Evolutionary conservation across 1,139 yeast species (phyloP), one percentile per base, ranked within the genome.

Genomic region (Diutina ranongensis): DNA sequence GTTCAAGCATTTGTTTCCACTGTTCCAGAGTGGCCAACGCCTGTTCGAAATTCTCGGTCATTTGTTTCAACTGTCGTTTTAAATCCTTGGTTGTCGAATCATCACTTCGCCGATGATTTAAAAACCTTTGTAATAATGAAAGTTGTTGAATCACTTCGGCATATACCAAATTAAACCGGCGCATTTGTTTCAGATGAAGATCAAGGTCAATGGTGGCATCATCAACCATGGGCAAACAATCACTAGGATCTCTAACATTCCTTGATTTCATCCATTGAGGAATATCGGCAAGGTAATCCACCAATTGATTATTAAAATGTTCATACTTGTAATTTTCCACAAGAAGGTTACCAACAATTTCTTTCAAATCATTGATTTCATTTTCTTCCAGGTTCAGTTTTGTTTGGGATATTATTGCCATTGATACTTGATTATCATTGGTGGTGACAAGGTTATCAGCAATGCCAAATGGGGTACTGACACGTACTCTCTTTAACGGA

Each of bases 111-210:
- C 40, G n/a, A 12, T 15, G 40, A 21, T 35, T 35, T 2, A 35
- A n/a, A 12, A 9, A 19, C 9, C 16, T 4, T 12, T 28, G 28
- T 9, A 35, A 8, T 20, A 13, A 15, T 9, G n/a, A 16, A 4
- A 35, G 12, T 35, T 21, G 27, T 21, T 35, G 40, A 20, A 22
- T 21, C 5, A 35, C 40, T 4, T 18, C 15, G n/a, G 25, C n/a
- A 20, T 35, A 35, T 4, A 22, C 12, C 7, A 13, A 5, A n/a
- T 35, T 28, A 22, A 35, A 35, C 9, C 40, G 40, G 20, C 21
- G 20, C 40, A 35, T 35, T 13, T 27, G n/a, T 13, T 12, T 35
- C 40, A 35, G 40, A 35, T 35, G 40, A 12, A 35, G 25, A n/a
- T 35, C 16, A 18, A 35, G 18, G 13, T 35, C 40, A n/a, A 35